These are phyloP conservation scores for Saccharomycopsis hybrid DNA, from an alignment of 1,139 yeast genomes.

Conservation along the genomic window DNA sequence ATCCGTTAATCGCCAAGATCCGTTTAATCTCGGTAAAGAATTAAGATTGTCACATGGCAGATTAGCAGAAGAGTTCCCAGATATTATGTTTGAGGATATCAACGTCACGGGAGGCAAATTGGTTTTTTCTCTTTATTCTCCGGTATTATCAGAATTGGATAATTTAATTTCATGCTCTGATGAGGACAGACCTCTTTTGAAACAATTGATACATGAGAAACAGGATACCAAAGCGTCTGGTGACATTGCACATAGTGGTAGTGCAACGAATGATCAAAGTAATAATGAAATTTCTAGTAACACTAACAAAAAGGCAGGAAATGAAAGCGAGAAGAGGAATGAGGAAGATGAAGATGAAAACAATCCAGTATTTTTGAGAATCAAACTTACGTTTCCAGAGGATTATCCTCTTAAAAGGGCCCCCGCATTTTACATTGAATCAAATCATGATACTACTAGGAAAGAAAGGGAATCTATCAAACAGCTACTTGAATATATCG, in stretches of 20 bases:
- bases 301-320: no score
- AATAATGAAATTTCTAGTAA: no score
- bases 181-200: conserved; percentile 10
- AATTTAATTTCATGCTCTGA: conserved; percentile 24
- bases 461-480: conserved; percentile 4
- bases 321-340: no score
- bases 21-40: conserved; percentile 41
- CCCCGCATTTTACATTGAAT: conserved; percentile 23
- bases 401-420: conserved; percentile 57
- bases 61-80: conserved; percentile 60
- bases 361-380: conserved; percentile 56
- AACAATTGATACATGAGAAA: no score
- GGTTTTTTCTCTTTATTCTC: conserved; percentile 72
- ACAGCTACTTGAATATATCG: conserved; percentile 33
- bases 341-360: no score
- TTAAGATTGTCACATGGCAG: conserved; percentile 9
- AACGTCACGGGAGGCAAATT: conserved; percentile 82
- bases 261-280: no score
- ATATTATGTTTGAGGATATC: conserved; percentile 76
- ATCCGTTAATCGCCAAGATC: conserved; percentile 51
- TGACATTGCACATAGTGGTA: no score
- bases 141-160: conserved; percentile 37
- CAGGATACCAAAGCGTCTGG: no score
- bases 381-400: conserved; percentile 61
- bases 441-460: conserved; percentile 12